Conservation (phyloP, 441 rosid genomes). For the Euphorbia celastroides region DNA sequence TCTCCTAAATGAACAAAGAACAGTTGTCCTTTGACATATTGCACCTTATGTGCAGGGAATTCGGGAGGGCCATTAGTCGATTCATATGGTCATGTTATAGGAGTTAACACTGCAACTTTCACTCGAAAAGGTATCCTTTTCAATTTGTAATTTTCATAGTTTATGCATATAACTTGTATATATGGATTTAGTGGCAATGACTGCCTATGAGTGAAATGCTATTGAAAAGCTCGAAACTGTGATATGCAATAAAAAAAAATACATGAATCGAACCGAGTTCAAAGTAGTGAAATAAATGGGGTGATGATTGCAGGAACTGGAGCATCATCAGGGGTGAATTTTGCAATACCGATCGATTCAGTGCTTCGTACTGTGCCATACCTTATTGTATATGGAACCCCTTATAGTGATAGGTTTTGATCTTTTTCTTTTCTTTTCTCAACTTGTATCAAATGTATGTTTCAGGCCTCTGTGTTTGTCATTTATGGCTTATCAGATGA, state of each 20-base stretch:
- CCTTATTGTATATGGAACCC: conserved; percentile 82
- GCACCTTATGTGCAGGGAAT: conserved; percentile 39
- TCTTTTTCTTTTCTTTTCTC: too few relatives aligned
- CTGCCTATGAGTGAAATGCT: too few relatives aligned
- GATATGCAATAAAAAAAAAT: too few relatives aligned
- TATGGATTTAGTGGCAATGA: too few relatives aligned
- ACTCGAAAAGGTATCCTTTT: conserved; percentile 58
- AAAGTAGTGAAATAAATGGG: neutral
- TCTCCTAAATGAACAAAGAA: conserved; percentile 4
- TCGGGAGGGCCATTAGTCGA: conserved; percentile 81
- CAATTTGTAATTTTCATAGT: neutral
- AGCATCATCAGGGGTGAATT: conserved; percentile 72
- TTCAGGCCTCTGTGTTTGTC: too few relatives aligned
- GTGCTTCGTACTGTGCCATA: conserved; percentile 61
- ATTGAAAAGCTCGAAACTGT: too few relatives aligned
- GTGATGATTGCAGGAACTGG: conserved; percentile 55
- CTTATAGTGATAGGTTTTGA: conserved; percentile 60
- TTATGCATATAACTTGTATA: too few relatives aligned
- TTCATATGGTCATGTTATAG: conserved; percentile 76
- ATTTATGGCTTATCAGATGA: too few relatives aligned
- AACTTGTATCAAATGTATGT: too few relatives aligned
- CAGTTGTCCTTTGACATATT: neutral
- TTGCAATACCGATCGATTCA: conserved; percentile 78
- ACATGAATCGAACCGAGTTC: too few relatives aligned
- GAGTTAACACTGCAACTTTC: conserved; percentile 82